These are phyloP conservation scores for Penicillium capsulatum DNA, from an alignment of 2,329 filamentous ascomycete species.

Conservation along the genomic window DNA sequence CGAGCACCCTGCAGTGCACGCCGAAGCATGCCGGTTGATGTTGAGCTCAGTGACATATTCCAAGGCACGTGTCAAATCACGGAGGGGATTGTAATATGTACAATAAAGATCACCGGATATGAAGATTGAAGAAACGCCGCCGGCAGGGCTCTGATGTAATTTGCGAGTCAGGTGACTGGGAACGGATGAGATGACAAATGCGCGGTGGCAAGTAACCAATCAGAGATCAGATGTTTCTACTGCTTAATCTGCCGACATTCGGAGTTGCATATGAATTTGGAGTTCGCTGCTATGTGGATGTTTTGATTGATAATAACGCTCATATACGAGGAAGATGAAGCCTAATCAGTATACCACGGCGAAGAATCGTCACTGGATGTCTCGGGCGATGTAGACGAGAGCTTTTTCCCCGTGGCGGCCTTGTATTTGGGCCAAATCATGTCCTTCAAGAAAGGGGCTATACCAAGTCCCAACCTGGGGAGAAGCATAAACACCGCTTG, in stretches of 20 bases:
- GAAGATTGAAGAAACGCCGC: conserved; percentile 12
- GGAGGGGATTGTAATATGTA: conserved; percentile 1
- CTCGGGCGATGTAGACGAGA: not conserved
- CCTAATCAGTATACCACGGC: no score
- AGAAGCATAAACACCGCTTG: conserved; percentile 18
- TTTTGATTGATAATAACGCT: not conserved
- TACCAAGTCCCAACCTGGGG: conserved; percentile 14
- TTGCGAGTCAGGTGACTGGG: conserved; percentile 23
- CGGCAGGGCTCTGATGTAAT: conserved; percentile 33
- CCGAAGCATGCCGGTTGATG: conserved; percentile 32
- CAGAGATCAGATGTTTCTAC: conserved; percentile 16
- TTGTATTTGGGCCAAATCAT: conserved; percentile 21
- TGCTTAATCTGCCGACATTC: conserved; percentile 15
- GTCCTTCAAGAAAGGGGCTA: conserved; percentile 18
- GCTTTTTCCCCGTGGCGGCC: not conserved
- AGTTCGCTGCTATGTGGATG: not conserved
- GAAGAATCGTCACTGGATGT: not conserved
- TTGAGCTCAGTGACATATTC: conserved; percentile 31
- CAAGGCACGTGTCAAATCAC: not conserved
- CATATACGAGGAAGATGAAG: not conserved
- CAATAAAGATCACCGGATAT: conserved; percentile 11
- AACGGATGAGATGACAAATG: conserved; percentile 28
- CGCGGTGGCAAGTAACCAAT: conserved; percentile 17
- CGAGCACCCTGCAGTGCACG: conserved; percentile 27
- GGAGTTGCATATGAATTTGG: conserved; percentile 2